Evolutionary conservation across 1,284 basidiomycete genomes (phyloP).

Genomic region (Pterulicium gracile): DNA sequence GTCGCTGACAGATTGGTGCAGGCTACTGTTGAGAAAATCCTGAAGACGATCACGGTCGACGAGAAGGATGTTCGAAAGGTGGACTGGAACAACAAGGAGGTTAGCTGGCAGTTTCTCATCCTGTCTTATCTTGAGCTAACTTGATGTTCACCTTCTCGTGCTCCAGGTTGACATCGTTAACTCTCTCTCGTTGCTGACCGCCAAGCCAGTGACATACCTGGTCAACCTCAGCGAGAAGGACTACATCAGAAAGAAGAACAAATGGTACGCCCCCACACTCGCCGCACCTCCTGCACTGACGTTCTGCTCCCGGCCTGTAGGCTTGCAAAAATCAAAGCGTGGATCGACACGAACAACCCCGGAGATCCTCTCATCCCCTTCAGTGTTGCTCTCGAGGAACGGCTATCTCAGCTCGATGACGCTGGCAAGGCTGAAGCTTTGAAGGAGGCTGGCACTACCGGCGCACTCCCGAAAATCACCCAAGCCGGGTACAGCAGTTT

Average conservation of each 20-base stretch:
- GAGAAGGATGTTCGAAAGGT: slow-evolving; percentile 90
- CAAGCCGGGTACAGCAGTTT: slow-evolving; percentile 83
- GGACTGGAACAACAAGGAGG: slow-evolving; percentile 98
- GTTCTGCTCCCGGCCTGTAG: slow-evolving; percentile 21
- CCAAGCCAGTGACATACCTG: slow-evolving; percentile 97
- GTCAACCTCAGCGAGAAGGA: slow-evolving; percentile 96
- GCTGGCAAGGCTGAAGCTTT: slow-evolving; percentile 77
- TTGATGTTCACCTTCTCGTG: slow-evolving; percentile 8
- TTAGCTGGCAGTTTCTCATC: slow-evolving; percentile 29
- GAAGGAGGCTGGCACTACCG: slow-evolving; percentile 57
- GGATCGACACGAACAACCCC: slow-evolving; percentile 97
- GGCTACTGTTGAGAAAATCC: slow-evolving; percentile 82
- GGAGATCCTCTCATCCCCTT: slow-evolving; percentile 96
- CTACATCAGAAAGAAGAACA: slow-evolving; percentile 97
- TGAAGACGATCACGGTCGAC: slow-evolving; percentile 73
- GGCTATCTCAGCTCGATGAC: slow-evolving; percentile 55
- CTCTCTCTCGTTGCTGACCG: slow-evolving; percentile 82
- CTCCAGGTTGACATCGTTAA: slow-evolving; percentile 93
- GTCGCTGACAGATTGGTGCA: slow-evolving; percentile 21
- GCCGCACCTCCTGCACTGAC: not conserved
- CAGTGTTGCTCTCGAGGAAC: slow-evolving; percentile 93
- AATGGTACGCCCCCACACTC: slow-evolving; percentile 54
- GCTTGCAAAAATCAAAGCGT: slow-evolving; percentile 95
- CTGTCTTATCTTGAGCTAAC: slow-evolving; percentile 4
- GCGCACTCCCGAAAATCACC: slow-evolving; percentile 84